Conservation (phyloP, 1,139 yeast genomes). For the Taphrina pruni region DNA sequence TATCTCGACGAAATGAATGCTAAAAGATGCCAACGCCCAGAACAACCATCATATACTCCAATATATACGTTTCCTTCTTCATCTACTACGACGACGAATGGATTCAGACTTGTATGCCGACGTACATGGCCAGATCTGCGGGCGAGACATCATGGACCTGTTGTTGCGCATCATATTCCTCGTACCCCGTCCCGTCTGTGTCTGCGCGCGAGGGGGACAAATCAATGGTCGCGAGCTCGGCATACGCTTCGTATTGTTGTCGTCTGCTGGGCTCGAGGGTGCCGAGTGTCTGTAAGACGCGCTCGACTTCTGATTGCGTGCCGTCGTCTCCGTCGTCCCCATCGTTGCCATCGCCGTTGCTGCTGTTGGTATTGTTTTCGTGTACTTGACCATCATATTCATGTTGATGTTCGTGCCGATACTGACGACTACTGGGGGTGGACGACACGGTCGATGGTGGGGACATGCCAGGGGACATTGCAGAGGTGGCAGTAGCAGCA, state of each 20-base stretch:
- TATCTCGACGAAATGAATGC: too few species aligned
- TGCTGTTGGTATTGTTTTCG: not conserved
- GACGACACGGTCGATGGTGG: too few species aligned
- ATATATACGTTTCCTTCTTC: too few species aligned
- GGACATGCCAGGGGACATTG: not conserved
- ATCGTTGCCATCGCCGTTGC: too few species aligned
- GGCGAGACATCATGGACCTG: not conserved
- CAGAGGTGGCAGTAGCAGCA: not conserved
- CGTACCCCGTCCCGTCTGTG: too few species aligned
- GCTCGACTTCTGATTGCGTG: not conserved
- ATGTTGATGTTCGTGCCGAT: not conserved
- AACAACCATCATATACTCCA: too few species aligned
- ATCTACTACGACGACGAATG: not conserved
- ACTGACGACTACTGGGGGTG: too few species aligned
- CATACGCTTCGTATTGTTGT: constrained; percentile 15
- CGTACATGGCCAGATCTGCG: constrained; percentile 8
- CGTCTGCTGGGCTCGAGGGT: not conserved
- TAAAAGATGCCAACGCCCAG: too few species aligned
- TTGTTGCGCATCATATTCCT: too few species aligned
- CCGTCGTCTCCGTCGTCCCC: not conserved
- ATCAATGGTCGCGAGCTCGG: not conserved
- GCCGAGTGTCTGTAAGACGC: not conserved
- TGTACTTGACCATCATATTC: not conserved
- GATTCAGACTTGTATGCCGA: not conserved
- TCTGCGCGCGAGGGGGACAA: not conserved